Base-by-base conservation (phyloP, 331 rosid genomes). In the Stylosanthes scabra region DNA sequence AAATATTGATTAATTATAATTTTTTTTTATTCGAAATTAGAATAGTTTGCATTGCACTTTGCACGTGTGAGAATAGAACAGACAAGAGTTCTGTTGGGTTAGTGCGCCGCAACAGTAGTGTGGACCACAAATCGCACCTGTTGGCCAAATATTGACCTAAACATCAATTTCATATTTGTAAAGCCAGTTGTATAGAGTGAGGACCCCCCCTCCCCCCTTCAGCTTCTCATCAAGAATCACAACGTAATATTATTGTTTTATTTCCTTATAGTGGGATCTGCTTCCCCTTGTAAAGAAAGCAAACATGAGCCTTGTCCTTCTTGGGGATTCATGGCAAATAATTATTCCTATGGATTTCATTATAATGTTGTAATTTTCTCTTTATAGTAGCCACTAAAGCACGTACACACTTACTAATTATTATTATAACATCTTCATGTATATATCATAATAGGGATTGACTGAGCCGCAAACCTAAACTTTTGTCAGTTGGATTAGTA, bases 61-160 rank as follows among this genome's bases (percentile, higher is more conserved):
- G 15, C 75, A 78, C 49, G 50, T 57, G 73, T 20, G 65, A 49
- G 47, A 62, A 73, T 39, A 50, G 78, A 51, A 51, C 73, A 57
- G 68, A 63, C 66, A 47, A 55, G 8, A 52, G 20, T 15, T 68
- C 31, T 8, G 45, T 51, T 52, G 65, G 66, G 13, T 37, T 51
- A 34, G 66, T 20, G 3, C 10, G 41, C 13, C 37, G 52, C 4
- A 52, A 68, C 51, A 68, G 49, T 55, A 68, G 40, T 55, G 13
- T 20, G 11, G 29, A 67, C 15, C 45, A 40, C 16, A 45, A 25
- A 15, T 44, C 58, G 8, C 52, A 16, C 61, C 80, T 75, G 68
- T 75, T 75, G 80, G 74, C 74, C 37, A 8, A 57, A 12, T 46
- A 13, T 5, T n/a, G 13, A 44, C 76, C 81, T 1, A 28, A 37